phyloP scores from a whole-genome alignment of 2,329 filamentous ascomycete species.

The Pseudogymnoascus sp. region DNA sequence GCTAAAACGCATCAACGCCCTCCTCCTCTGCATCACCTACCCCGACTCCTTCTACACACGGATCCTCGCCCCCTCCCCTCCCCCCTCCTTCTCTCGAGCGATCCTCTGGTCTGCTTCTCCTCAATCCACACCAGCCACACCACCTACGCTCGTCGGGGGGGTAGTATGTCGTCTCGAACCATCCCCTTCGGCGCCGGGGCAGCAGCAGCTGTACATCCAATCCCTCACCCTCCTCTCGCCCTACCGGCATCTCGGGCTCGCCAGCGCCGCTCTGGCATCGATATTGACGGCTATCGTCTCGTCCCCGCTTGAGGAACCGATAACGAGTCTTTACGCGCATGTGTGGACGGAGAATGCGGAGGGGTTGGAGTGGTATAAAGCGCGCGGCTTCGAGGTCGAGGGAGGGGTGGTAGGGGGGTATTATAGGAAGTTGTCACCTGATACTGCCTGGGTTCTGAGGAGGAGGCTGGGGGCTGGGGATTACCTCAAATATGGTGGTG shows the following conservation, averaged over 20 bases:
- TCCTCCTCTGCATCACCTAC: slow-evolving; percentile 56
- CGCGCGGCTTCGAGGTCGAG: slow-evolving; percentile 46
- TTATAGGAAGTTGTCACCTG: slow-evolving; percentile 53
- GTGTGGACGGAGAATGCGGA: slow-evolving; percentile 61
- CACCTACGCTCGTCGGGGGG: slow-evolving; percentile 49
- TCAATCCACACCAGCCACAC: slow-evolving; percentile 10
- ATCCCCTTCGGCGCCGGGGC: slow-evolving; percentile 17
- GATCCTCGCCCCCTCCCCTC: slow-evolving; percentile 40
- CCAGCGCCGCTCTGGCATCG: slow-evolving; percentile 42
- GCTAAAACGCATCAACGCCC: slow-evolving; percentile 55
- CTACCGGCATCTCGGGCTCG: slow-evolving; percentile 52
- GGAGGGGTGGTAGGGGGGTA: slow-evolving; percentile 43
- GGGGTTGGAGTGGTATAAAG: slow-evolving; percentile 53
- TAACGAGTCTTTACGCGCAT: slow-evolving; percentile 49
- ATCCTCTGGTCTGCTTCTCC: slow-evolving; percentile 46
- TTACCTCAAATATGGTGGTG: background rate
- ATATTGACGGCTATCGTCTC: slow-evolving; percentile 37
- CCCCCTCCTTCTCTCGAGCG: slow-evolving; percentile 48
- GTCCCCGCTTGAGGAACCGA: slow-evolving; percentile 25
- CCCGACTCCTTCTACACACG: slow-evolving; percentile 55
- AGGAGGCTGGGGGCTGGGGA: slow-evolving; percentile 30
- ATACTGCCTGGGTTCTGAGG: slow-evolving; percentile 52
- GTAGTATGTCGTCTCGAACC: slow-evolving; percentile 53
- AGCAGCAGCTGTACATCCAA: slow-evolving; percentile 48
- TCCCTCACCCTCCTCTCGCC: slow-evolving; percentile 55